Conservation (phyloP, 345 rosid species). For the Viola odorata region DNA sequence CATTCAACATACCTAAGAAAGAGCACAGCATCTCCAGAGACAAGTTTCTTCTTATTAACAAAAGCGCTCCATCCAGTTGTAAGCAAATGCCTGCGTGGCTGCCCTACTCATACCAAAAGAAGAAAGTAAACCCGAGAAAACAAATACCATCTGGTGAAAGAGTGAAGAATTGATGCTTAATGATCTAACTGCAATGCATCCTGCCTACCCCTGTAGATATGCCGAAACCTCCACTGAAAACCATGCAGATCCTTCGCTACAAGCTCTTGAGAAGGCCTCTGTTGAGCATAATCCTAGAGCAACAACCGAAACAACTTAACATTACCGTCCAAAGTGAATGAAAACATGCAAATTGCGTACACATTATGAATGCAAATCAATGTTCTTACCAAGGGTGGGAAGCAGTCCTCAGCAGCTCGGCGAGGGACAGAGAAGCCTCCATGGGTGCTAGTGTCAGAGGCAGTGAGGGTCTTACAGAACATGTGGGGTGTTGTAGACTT, state of each 20-base stretch:
- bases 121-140: background rate
- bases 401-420: slow-evolving; percentile 99
- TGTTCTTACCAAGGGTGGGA: slow-evolving; percentile 79
- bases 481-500: slow-evolving; percentile 83
- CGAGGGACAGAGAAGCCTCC: slow-evolving; percentile 99
- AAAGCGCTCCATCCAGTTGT: slow-evolving; percentile 99
- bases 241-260: slow-evolving; percentile 97
- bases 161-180: background rate
- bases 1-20: slow-evolving; percentile 61
- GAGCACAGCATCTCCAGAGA: slow-evolving; percentile 98
- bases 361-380: background rate
- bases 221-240: slow-evolving; percentile 91
- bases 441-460: slow-evolving; percentile 98
- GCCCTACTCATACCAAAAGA: slow-evolving; percentile 46
- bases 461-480: slow-evolving; percentile 99
- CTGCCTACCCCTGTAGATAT: slow-evolving; percentile 76
- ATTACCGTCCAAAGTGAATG: background rate
- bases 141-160: background rate
- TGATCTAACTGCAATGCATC: background rate
- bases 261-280: slow-evolving; percentile 97
- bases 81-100: slow-evolving; percentile 97
- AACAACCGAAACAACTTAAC: slow-evolving; percentile 11
- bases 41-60: slow-evolving; percentile 95
- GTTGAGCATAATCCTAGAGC: slow-evolving; percentile 81
- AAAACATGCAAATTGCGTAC: background rate